Base-by-base conservation (phyloP, 108 stramenopile genomes). In the Pseudonitzschia multiseries region DNA sequence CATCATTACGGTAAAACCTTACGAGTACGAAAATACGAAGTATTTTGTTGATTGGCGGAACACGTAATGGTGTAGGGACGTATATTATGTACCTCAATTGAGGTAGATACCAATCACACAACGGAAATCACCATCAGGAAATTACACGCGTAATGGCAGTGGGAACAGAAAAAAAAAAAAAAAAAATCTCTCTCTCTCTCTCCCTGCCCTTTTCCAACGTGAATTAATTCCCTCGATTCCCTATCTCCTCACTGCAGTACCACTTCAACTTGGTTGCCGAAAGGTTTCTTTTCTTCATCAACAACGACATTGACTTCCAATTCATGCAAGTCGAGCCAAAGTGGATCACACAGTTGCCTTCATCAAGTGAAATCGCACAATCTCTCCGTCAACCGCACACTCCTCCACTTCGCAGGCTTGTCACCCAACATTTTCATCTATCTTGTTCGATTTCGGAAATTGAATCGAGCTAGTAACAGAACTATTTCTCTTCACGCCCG, bases 191-290 rank as follows among this genome's bases (percentile, higher is more conserved):
- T 20, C 12, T 56, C 18, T 18, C 46, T 48, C 4, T 18, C 46
- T 18, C 24, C 2, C 21, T 56, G 20, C 54, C 9, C 17, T 56
- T 26, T 56, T 26, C 54, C 21, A 2, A 36, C 2, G 36, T 26
- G 9, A 2, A 56, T 56, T 56, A 20, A 22, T 26, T 24, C n/a
- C 9, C 20, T 26, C 26, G 24, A 56, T 56, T 26, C 24, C 10
- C 22, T 1, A 48, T 26, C 54, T 26, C 26, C 54, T 56, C 26
- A 2, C 0, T 20, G 54, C 26, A 56, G 22, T 56, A 56, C 12
- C 54, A 56, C 54, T 56, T 56, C 54, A 56, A 56, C 54, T 56
- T 56, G 54, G 24, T 13, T 56, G 54, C 54, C 54, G 54, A 56
- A 56, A n/a, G 20, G 20, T 51, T n/a, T 51, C 10, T 26, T 26